Conservation (phyloP, 208 protist species). For the Blechomonas ayalai region DNA sequence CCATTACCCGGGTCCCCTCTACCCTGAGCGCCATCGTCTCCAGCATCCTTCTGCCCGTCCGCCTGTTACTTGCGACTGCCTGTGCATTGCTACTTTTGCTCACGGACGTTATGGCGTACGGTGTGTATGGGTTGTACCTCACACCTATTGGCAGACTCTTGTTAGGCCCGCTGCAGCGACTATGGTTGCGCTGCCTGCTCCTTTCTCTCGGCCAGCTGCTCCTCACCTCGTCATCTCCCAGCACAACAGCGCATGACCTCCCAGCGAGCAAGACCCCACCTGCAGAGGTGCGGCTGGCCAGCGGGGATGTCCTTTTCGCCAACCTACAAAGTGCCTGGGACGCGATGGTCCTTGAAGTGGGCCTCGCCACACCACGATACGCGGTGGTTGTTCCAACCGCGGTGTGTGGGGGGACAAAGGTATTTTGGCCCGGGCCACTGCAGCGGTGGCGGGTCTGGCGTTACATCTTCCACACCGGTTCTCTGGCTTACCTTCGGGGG, state of each 20-base stretch:
- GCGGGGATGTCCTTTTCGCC: conserved; percentile 54
- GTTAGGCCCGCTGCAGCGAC: conserved; percentile 33
- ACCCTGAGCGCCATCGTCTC: conserved; percentile 18
- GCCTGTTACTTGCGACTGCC: conserved; percentile 31
- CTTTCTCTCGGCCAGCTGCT: conserved; percentile 54
- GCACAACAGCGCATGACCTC: too few species aligned
- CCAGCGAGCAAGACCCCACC: conserved; percentile 3
- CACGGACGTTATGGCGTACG: conserved; percentile 42
- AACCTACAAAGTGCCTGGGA: conserved; percentile 76
- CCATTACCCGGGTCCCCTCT: conserved; percentile 28
- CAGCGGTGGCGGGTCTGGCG: conserved; percentile 66
- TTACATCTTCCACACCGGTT: conserved; percentile 37
- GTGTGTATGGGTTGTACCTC: conserved; percentile 22
- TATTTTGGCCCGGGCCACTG: conserved; percentile 45
- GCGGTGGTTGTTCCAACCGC: conserved; percentile 18
- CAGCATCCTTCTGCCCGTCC: conserved; percentile 39
- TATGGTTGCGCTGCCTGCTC: conserved; percentile 33
- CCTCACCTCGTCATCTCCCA: too few species aligned
- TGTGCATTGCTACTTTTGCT: conserved; percentile 32
- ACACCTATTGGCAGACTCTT: conserved; percentile 19
- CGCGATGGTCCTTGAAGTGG: conserved; percentile 48
- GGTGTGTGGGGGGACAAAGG: conserved; percentile 7
- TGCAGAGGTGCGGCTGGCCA: not conserved
- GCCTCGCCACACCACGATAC: conserved; percentile 22
- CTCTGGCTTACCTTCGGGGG: conserved; percentile 14